Percentiles rank a stretch among this genome's conserved stretches.
Evolutionary conservation across 129 eudicot genomes (phyloP).

Genomic region (Sambucus nigra): DNA sequence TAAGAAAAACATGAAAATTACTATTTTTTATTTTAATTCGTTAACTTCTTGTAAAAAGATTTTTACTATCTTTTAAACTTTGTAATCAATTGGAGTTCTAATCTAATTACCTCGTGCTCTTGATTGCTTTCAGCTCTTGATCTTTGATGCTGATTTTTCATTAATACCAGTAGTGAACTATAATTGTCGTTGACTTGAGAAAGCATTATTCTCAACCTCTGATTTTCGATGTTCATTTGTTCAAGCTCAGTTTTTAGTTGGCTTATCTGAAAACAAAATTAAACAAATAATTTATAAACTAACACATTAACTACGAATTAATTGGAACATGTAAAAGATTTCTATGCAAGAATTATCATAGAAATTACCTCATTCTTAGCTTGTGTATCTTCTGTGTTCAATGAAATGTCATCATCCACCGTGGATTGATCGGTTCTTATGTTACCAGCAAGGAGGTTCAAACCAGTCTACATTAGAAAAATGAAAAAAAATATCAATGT

Average conservation of each 20-base stretch:
- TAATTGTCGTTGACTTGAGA: conserved; percentile 52
- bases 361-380: conserved; percentile 54
- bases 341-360: no score
- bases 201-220: conserved; percentile 52
- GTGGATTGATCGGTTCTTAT: conserved; percentile 57
- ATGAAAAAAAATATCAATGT: neutral
- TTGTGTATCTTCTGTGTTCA: conserved; percentile 18
- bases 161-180: conserved; percentile 36
- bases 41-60: no score
- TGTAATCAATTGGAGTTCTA: neutral
- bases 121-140: conserved; percentile 26
- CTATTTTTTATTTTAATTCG: no score
- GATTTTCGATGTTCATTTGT: conserved; percentile 59
- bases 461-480: conserved; percentile 42
- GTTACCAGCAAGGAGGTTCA: conserved; percentile 49
- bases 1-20: no score
- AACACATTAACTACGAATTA: neutral
- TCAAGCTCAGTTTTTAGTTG: conserved; percentile 47
- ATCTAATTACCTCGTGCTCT: conserved; percentile 17
- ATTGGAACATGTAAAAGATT: no score
- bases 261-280: conserved; percentile 26
- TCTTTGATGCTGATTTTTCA: conserved; percentile 62
- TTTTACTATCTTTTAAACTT: no score
- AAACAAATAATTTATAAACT: neutral
- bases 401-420: conserved; percentile 43